Evolutionary conservation across 2,329 filamentous ascomycete genomes (phyloP).

Genomic region (Aspergillus felis): DNA sequence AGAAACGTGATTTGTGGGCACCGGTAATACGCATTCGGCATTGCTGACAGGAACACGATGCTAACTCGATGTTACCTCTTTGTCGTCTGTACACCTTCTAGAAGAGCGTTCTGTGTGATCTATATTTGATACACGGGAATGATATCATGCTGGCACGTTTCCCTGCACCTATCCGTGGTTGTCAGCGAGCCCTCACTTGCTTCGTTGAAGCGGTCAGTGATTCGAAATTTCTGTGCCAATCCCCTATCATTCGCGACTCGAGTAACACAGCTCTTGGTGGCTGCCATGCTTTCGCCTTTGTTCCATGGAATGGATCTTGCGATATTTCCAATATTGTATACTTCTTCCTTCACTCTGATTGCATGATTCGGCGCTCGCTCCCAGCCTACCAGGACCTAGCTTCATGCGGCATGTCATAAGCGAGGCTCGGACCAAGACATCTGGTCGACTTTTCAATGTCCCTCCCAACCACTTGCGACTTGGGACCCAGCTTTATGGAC

Average conservation of each 20-base stretch:
- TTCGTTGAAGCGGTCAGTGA: constrained; percentile 6
- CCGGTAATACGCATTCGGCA: neutral
- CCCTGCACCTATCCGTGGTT: constrained; percentile 14
- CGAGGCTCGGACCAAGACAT: constrained; percentile 10
- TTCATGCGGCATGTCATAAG: constrained; percentile 3
- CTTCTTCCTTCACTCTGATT: constrained; percentile 9
- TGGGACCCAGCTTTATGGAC: constrained; percentile 12
- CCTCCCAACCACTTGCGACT: constrained; percentile 4
- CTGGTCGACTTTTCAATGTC: constrained; percentile 14
- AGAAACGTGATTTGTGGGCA: neutral
- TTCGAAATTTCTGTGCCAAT: constrained; percentile 6
- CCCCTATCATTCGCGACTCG: constrained; percentile 16
- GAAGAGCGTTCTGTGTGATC: constrained; percentile 4
- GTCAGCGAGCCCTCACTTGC: neutral
- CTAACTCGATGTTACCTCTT: neutral
- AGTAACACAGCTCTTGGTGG: constrained; percentile 26
- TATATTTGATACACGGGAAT: constrained; percentile 2
- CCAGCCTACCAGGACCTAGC: neutral
- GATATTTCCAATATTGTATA: constrained; percentile 1
- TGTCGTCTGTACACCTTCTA: constrained; percentile 7
- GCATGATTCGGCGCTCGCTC: neutral
- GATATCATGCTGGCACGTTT: constrained; percentile 13
- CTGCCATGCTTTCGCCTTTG: constrained; percentile 31
- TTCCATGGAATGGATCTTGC: constrained; percentile 15
- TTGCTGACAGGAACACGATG: neutral